Base-by-base conservation (phyloP, 2,329 filamentous ascomycete genomes). In the Triangularia verruculosa region DNA sequence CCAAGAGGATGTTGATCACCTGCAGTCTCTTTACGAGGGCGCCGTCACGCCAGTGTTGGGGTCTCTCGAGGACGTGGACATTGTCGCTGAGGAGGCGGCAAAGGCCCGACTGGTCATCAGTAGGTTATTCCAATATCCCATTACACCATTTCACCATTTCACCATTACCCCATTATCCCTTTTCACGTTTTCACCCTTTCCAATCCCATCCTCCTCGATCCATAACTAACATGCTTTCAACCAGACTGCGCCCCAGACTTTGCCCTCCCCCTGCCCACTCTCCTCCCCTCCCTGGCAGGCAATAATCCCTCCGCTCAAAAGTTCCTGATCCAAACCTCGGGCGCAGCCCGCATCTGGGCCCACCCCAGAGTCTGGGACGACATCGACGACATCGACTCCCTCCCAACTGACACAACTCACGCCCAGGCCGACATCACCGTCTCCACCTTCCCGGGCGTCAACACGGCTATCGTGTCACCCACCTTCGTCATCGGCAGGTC, bases 211-310 rank as follows among this genome's bases (percentile, higher is more conserved):
- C 34, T 13, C 34, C 34, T 39, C 13, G 17, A n/a, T 7, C 13
- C 20, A 55, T 4, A 55, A 20, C 51, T 55, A 15, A 25, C 13
- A 39, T 13, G 12, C 25, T 27, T 28, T 2, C 15, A 1, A 8
- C 17, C 34, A 63, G 64, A 66, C 56, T 66, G 61, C 59, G 64
- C 59, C 17, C 64, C 64, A n/a, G 62, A 62, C 56, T 56, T 62
- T 28, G 25, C 17, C 22, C 27, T 15, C 8, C 56, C 39, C 47
- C 43, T 66, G 15, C 4, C 30, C 25, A 39, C 64, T 8, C 47
- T 66, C 34, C 62, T 66, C 52, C 30, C 55, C 13, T 52, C 58
- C 15, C 43, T 55, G 7, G 12, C 53, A 4, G 15, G 25, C 13
- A 53, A n/a, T n/a, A n/a, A 51, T 25, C 59, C 55, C n/a, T 43